Conservation (phyloP, 306 rosid genomes). For the Casuarina glauca region DNA sequence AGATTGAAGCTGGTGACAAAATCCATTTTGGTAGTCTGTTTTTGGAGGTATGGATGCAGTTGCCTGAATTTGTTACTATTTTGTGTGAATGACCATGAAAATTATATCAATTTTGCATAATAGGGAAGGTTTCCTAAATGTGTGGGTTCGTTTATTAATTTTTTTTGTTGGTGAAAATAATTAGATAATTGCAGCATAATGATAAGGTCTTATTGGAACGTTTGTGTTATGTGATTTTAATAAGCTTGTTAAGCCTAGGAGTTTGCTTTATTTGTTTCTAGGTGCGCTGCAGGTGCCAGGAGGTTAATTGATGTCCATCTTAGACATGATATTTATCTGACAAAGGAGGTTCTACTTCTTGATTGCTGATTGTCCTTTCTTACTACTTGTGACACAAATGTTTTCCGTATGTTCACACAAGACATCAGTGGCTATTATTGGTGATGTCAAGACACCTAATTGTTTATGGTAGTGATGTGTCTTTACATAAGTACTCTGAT, state of each 20-base stretch:
- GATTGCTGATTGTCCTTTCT: background rate
- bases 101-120: background rate
- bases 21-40: conserved; percentile 68
- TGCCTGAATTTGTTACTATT: background rate
- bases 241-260: background rate
- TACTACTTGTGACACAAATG: background rate
- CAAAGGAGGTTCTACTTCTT: background rate
- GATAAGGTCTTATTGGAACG: background rate
- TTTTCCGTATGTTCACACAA: background rate
- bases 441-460: background rate
- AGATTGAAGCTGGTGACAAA: conserved; percentile 60
- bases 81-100: background rate
- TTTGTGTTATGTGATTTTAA: background rate
- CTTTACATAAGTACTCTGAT: background rate
- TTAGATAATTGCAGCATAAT: background rate
- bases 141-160: background rate
- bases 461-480: background rate
- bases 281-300: background rate
- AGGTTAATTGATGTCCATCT: background rate
- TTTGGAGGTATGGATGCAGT: conserved; percentile 62
- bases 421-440: background rate
- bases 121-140: background rate
- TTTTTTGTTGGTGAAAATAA: background rate
- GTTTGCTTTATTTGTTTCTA: background rate
- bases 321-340: background rate